phyloP scores from a whole-genome alignment of 805 yeast genomes.

The Citeromyces matritensis region DNA sequence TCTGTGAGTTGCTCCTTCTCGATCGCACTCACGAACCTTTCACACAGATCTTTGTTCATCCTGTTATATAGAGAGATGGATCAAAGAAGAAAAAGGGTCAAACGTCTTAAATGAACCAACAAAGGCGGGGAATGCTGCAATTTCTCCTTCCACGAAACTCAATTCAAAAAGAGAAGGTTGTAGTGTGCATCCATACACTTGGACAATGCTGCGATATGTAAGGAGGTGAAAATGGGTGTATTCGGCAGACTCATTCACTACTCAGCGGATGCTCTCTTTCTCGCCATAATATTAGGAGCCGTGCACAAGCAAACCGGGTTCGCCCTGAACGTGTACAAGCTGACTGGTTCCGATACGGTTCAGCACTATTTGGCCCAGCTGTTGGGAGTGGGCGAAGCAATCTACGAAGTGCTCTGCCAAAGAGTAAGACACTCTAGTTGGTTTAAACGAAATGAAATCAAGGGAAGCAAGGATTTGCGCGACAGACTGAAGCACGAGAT shows the following conservation, averaged over 20 bases:
- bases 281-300: constrained; percentile 78
- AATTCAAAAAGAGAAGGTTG: too few relatives aligned
- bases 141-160: too few relatives aligned
- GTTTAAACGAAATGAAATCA: constrained; percentile 27
- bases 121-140: too few relatives aligned
- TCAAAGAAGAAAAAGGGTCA: too few relatives aligned
- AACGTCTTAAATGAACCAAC: too few relatives aligned
- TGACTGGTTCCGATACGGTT: constrained; percentile 30
- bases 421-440: constrained; percentile 30
- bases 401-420: constrained; percentile 32
- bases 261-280: constrained; percentile 61
- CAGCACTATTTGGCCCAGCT: constrained; percentile 27
- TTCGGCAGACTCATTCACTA: constrained; percentile 56
- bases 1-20: constrained; percentile 37
- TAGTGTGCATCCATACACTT: too few relatives aligned
- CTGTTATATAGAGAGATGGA: constrained; percentile 5
- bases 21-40: constrained; percentile 22
- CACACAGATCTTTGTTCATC: constrained; percentile 17
- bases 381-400: constrained; percentile 43
- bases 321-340: constrained; percentile 7
- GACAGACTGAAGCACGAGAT: constrained; percentile 14
- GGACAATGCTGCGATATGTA: too few relatives aligned
- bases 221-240: too few relatives aligned
- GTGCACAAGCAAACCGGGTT: constrained; percentile 69
- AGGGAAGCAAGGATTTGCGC: constrained; percentile 11